Conservation (phyloP, 73 alveolate genomes). For the Paramecium pentaurelia region DNA sequence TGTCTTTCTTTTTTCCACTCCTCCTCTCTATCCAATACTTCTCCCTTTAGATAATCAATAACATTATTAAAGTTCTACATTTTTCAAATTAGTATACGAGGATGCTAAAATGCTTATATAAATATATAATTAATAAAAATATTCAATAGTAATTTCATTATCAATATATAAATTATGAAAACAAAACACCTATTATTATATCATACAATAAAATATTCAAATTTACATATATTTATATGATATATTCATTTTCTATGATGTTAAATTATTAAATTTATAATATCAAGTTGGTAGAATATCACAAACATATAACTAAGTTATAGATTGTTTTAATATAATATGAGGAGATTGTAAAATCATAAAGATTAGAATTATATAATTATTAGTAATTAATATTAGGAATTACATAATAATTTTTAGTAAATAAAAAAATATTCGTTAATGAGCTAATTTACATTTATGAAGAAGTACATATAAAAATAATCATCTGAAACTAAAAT, state of each 20-base stretch:
- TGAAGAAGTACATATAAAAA: background rate
- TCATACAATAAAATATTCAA: background rate
- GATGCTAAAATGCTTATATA: background rate
- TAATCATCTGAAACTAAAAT: background rate
- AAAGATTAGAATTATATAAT: background rate
- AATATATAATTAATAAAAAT: background rate
- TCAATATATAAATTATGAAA: background rate
- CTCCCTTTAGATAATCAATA: conserved; percentile 18
- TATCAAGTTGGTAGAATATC: background rate
- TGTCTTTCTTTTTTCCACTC: conserved; percentile 36
- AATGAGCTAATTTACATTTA: conserved; percentile 32
- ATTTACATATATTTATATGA: background rate
- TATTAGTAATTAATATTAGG: background rate
- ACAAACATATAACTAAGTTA: background rate
- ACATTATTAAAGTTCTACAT: conserved; percentile 28
- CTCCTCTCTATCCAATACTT: conserved; percentile 24
- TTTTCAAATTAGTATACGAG: background rate
- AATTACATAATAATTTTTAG: background rate
- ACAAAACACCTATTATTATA: background rate
- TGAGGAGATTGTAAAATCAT: background rate
- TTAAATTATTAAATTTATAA: background rate
- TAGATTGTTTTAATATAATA: background rate
- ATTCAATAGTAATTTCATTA: background rate
- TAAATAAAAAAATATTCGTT: conserved; percentile 25
- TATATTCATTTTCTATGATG: background rate